phyloP scores from a whole-genome alignment of 768 basidiomycete genomes.

The Galerina sulciceps region DNA sequence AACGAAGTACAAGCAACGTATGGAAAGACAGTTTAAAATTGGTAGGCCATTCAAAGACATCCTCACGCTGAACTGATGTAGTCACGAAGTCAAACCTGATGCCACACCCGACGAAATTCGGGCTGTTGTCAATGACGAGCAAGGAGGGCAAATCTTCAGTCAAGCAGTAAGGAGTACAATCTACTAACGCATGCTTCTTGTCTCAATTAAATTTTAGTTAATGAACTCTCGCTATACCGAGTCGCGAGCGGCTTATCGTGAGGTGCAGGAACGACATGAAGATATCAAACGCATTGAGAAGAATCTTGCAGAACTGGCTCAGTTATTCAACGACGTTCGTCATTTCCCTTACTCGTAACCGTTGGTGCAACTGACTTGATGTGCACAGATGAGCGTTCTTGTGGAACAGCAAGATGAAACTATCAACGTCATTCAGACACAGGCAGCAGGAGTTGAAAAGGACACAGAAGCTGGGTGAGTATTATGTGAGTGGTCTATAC shows the following conservation, averaged over 20 bases:
- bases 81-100: constrained; percentile 81
- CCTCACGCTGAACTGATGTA: neutral
- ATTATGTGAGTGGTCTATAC: neutral
- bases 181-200: neutral
- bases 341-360: neutral
- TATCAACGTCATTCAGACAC: constrained; percentile 80
- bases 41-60: constrained; percentile 40
- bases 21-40: constrained; percentile 89
- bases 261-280: constrained; percentile 97
- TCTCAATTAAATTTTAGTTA: constrained; percentile 51
- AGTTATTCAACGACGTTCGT: constrained; percentile 92
- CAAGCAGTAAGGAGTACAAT: constrained; percentile 65
- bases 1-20: constrained; percentile 75
- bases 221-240: constrained; percentile 91
- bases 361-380: neutral
- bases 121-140: constrained; percentile 85
- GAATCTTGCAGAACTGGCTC: constrained; percentile 91
- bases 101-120: constrained; percentile 88
- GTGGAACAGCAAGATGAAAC: constrained; percentile 95
- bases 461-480: constrained; percentile 86
- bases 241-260: constrained; percentile 88
- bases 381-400: constrained; percentile 86
- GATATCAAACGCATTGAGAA: constrained; percentile 95
- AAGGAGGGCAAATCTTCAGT: constrained; percentile 85
- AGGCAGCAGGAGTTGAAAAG: constrained; percentile 74